A percentile compares a stretch with the other conserved stretches of the same genome.
phyloP scores from a whole-genome alignment of 169 alveolate species.

The Plasmodium vinckei region DNA sequence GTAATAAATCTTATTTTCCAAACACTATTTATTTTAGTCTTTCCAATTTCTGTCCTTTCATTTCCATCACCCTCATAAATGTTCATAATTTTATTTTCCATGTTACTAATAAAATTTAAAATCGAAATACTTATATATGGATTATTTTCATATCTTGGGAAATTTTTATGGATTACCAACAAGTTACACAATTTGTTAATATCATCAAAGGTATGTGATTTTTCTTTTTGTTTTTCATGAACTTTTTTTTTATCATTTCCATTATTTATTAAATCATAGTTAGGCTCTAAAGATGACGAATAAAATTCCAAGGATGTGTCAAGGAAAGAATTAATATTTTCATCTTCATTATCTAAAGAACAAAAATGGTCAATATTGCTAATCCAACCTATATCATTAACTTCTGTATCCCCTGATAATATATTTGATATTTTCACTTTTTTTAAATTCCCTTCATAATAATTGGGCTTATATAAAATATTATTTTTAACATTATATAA shows the following conservation, averaged over 20 bases:
- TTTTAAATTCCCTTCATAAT: background rate
- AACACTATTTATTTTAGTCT: background rate
- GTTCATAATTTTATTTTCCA: constrained; percentile 30
- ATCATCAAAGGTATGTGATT: constrained; percentile 49
- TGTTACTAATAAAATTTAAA: constrained; percentile 43
- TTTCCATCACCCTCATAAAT: background rate
- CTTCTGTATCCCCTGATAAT: constrained; percentile 14
- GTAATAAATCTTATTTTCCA: constrained; percentile 71
- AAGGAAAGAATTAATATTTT: constrained; percentile 1
- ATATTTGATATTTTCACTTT: constrained; percentile 13
- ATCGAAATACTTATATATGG: constrained; percentile 36
- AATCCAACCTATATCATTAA: background rate
- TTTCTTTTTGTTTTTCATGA: background rate
- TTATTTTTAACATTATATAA: constrained; percentile 22
- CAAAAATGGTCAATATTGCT: background rate
- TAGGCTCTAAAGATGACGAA: background rate
- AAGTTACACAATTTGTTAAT: constrained; percentile 28
- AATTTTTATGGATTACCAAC: constrained; percentile 38
- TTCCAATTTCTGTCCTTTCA: background rate
- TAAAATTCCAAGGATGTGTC: constrained; percentile 27
- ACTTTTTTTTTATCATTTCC: constrained; percentile 14
- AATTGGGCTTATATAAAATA: constrained; percentile 26
- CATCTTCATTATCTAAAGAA: constrained; percentile 12
- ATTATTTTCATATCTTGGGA: constrained; percentile 20
- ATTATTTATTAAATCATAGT: constrained; percentile 1